phyloP scores from a whole-genome alignment of 306 rosid species.

The Vicia villosa region DNA sequence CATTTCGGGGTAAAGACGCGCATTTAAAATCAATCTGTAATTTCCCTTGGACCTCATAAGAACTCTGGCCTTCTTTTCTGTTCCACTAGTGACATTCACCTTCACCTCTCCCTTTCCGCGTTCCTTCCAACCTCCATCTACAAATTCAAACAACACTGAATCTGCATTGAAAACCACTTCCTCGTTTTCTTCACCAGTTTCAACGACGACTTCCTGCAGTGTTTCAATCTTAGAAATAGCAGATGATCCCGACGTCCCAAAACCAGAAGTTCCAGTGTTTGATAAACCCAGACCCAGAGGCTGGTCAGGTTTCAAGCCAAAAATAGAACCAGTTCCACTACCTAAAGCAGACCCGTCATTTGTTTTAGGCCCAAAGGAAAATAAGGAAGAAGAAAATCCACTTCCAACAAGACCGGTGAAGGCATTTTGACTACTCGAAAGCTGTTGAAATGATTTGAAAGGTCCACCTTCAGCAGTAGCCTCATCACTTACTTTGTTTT shows the following conservation, averaged over 20 bases:
- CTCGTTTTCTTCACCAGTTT: slow-evolving; percentile 96
- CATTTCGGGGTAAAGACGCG: slow-evolving; percentile 85
- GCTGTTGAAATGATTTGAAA: slow-evolving; percentile 81
- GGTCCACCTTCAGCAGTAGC: slow-evolving; percentile 56
- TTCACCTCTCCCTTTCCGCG: slow-evolving; percentile 94
- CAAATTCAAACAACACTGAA: slow-evolving; percentile 74
- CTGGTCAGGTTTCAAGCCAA: slow-evolving; percentile 52
- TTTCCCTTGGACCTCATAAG: slow-evolving; percentile 87
- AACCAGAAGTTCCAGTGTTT: slow-evolving; percentile 68
- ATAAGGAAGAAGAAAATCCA: slow-evolving; percentile 73
- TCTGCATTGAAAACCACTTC: slow-evolving; percentile 70
- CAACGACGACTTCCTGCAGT: slow-evolving; percentile 80
- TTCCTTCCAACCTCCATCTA: slow-evolving; percentile 87
- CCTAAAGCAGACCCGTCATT: slow-evolving; percentile 51
- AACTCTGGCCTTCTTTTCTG: slow-evolving; percentile 67
- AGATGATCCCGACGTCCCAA: slow-evolving; percentile 56
- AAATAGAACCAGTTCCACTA: slow-evolving; percentile 46
- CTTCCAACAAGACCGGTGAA: slow-evolving; percentile 94
- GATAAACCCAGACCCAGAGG: slow-evolving; percentile 72
- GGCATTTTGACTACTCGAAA: slow-evolving; percentile 90
- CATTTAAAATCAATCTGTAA: slow-evolving; percentile 80
- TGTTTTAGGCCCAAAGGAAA: slow-evolving; percentile 75
- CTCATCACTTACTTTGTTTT: slow-evolving; percentile 46
- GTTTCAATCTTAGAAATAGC: slow-evolving; percentile 62
- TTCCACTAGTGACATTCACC: slow-evolving; percentile 64